Base-by-base conservation (phyloP, 2,329 filamentous ascomycete species). In the Diaporthe longicolla region DNA sequence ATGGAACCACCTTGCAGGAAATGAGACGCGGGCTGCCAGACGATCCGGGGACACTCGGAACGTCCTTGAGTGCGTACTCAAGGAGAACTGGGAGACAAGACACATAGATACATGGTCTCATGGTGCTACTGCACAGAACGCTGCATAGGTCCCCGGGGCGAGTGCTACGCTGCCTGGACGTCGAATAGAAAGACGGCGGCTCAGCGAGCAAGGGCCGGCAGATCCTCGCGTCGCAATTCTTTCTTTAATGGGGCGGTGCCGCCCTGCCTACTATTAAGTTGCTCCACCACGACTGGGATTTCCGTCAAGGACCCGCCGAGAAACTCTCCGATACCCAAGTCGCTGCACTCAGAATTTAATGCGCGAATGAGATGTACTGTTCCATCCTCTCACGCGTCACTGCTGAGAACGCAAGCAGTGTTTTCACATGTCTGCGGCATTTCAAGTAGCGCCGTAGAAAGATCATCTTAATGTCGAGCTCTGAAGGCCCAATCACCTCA, bases 261-360 rank as follows among this genome's bases (percentile, higher is more conserved):
- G 32, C 29, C 35, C 29, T 52, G 61, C 45, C 43, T 21, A n/a
- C n/a, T n/a, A n/a, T n/a, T n/a, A 13, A 29, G n/a, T 3, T n/a
- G 63, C 48, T 68, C 45, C 63, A 54, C 63, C 32, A 17, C 48
- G 63, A 40, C 48, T 37, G 63, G 63, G 48, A 40, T 52, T 19
- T 37, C 48, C 48, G 35, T 40, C n/a, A 1, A 19, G 32, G n/a
- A 68, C 63, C 48, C 63, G 63, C 63, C 63, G 63, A 68, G 63
- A 68, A 68, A 68, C 48, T 68, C 63, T 68, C 63, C 63, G 63
- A 68, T 68, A 40, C 63, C 45, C 63, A 68, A 54, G 63, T 68
- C 63, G 48, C 48, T 54, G 63, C n/a, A 21, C 4, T 29, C n/a
- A 15, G 21, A 15, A 54, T 21, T 68, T 65, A 52, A 54, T 68